Evolutionary conservation across 495 filamentous ascomycete species (phyloP), one percentile per base, ranked within the genome.

Genomic region (Aspergillus indologenus): DNA sequence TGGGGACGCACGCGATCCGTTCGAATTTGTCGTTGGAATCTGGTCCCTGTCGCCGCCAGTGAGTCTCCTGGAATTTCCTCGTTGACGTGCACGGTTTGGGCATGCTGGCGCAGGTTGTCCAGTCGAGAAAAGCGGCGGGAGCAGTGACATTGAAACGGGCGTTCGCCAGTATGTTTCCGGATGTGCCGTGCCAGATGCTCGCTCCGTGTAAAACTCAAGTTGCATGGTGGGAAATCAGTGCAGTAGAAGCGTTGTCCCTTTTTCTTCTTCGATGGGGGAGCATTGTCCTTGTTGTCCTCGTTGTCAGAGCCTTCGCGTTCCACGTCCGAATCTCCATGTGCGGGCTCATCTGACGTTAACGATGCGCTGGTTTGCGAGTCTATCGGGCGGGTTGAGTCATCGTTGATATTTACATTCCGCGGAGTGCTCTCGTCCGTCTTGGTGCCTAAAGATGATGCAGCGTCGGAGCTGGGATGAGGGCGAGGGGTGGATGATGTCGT

Each of bases 171-270:
- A 68, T 98, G 94, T 84, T 98, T 98, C 64, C 93, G 85, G 61
- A 98, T 98, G 62, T 98, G 94, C 29, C 94, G 83, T 14, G 94
- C 94, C 54, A 98, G 72, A 75, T 98, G 94, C 70, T 98, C 94
- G 67, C 95, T 98, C 43, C 94, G 83, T 2, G 94, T 98, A 71
- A 98, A 98, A 70, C 92, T 96, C 23, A 98, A 73, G 66, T 87
- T 91, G 73, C 94, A 98, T 18, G 92, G 90, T 45, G 95, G 95
- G 66, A 92, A 97, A 22, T 96, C 91, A n/a, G 89, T 96, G 75
- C 94, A 98, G 71, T 91, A 97, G 68, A 98, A 98, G 46, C 91
- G 83, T 68, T 96, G 92, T 1, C 92, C 92, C 71, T 96, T 97
- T 76, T 98, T 98, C 81, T 96, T 96, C 72, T 94, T 96, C 31